These are phyloP conservation scores for Sabuloglossum arenarium DNA, from an alignment of 495 filamentous ascomycete species.

Conservation along the genomic window DNA sequence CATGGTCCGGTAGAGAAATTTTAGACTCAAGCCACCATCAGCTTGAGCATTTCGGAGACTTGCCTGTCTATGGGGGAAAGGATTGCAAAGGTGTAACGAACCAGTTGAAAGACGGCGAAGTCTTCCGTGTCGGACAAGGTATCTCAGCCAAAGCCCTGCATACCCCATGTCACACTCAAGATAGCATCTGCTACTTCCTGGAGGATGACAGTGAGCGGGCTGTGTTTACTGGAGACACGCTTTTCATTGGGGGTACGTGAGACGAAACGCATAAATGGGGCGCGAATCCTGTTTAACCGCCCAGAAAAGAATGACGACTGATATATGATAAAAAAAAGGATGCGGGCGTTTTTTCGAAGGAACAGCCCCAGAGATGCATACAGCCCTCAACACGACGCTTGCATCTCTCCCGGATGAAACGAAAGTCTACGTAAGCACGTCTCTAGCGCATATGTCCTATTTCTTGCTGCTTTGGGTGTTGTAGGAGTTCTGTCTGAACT, in stretches of 20 bases:
- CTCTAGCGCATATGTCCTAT: neutral
- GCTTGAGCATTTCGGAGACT: constrained; percentile 42
- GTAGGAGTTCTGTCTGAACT: neutral
- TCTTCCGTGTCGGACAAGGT: constrained; percentile 60
- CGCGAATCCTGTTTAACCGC: neutral
- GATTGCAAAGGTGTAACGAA: constrained; percentile 61
- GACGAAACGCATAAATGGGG: constrained; percentile 4
- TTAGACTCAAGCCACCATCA: constrained; percentile 13
- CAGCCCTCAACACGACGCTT: constrained; percentile 70
- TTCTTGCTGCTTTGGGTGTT: neutral
- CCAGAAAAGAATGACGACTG: neutral
- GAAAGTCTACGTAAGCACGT: constrained; percentile 59
- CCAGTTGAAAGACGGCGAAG: constrained; percentile 51
- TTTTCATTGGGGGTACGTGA: constrained; percentile 67
- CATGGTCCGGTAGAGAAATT: neutral
- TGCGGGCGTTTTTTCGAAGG: constrained; percentile 98
- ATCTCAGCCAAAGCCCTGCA: constrained; percentile 78
- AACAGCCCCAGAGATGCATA: constrained; percentile 75
- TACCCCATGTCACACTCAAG: constrained; percentile 95
- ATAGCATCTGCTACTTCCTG: constrained; percentile 85
- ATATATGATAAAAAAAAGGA: constrained; percentile 30
- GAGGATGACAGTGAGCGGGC: constrained; percentile 57
- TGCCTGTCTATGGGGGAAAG: constrained; percentile 71
- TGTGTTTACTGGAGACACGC: constrained; percentile 89
- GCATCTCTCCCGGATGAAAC: constrained; percentile 75